Base-by-base conservation (phyloP, 179 eudicot species). In the Carnegiea gigantea region DNA sequence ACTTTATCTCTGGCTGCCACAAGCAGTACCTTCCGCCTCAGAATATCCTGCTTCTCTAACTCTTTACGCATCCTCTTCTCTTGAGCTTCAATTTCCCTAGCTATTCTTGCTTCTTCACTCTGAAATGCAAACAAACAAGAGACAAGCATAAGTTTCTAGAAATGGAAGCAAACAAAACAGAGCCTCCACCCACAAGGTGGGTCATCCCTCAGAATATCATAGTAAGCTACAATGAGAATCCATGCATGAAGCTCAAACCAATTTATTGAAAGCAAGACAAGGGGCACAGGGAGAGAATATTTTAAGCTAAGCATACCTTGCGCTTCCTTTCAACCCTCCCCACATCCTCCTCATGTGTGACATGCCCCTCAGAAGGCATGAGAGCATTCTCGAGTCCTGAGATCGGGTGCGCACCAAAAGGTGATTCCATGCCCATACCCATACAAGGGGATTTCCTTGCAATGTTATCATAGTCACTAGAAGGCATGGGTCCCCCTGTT, bases 31-130 rank as follows among this genome's bases (percentile, higher is more conserved):
- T 95, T 95, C 73, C 93, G 87, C 85, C 93, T 89, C 79, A 95
- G 49, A 30, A 92, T 87, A 89, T 95, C 98, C 83, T 95, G 97
- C 85, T 90, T 95, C 86, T 93, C 98, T 33, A 95, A 85, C 86
- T 95, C 97, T 83, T 89, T 93, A 26, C 94, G 84, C 80, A 92
- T 95, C 81, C 92, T 92, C 84, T 93, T 95, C 86, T 93, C 98
- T 84, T 91, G 90, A 71, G 90, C 92, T 86, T 95, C 98, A 70
- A 88, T 89, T 84, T 95, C 98, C 86, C 85, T 93, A 20, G 94
- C 92, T 78, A 93, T 73, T 89, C 93, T 90, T 77, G 94, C 90
- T 87, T 93, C 98, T 44, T 95, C 98, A 82, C 84, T 86, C 98
- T 95, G 83, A 78, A 77, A 62, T 17, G 18, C 48, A 77, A 76